phyloP scores from a whole-genome alignment of 2,329 filamentous ascomycete species.

The Hypoxylon sp. region DNA sequence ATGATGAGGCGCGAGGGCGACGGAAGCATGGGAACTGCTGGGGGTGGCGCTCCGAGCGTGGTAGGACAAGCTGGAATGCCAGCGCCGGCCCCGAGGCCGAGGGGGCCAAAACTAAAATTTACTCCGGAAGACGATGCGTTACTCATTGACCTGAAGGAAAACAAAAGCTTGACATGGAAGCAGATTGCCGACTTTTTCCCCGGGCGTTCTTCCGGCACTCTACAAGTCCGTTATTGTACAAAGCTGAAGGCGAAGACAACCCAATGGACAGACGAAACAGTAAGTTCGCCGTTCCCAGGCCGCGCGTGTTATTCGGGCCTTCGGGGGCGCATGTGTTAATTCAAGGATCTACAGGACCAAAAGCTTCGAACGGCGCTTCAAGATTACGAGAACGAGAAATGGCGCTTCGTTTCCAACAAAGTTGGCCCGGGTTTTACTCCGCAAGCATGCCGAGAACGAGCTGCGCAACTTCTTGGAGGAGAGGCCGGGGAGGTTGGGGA shows the following conservation, averaged over 20 bases:
- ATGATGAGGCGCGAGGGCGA: conserved; percentile 74
- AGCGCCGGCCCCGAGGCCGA: conserved; percentile 81
- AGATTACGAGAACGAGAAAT: conserved; percentile 92
- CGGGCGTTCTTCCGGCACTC: conserved; percentile 87
- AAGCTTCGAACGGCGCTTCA: conserved; percentile 83
- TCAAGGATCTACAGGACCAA: conserved; percentile 70
- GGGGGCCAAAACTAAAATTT: conserved; percentile 93
- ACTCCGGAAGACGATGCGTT: conserved; percentile 92
- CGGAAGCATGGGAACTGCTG: conserved; percentile 59
- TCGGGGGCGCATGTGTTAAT: conserved; percentile 33
- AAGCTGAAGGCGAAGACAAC: conserved; percentile 95
- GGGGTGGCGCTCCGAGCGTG: conserved; percentile 80
- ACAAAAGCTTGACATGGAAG: conserved; percentile 96
- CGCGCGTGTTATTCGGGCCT: conserved; percentile 20
- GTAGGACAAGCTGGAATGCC: conserved; percentile 93
- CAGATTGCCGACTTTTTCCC: conserved; percentile 98
- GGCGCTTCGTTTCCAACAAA: conserved; percentile 92
- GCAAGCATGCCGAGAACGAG: conserved; percentile 86
- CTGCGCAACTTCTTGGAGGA: conserved; percentile 71
- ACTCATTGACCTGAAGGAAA: conserved; percentile 91
- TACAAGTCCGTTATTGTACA: conserved; percentile 95
- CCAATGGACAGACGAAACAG: conserved; percentile 93
- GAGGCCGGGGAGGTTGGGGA: conserved; percentile 52
- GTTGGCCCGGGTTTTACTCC: conserved; percentile 92
- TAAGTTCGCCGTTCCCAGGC: conserved; percentile 63